These are phyloP conservation scores for Agastache rugosa DNA, from an alignment of 257 asterid species.

Conservation along the genomic window DNA sequence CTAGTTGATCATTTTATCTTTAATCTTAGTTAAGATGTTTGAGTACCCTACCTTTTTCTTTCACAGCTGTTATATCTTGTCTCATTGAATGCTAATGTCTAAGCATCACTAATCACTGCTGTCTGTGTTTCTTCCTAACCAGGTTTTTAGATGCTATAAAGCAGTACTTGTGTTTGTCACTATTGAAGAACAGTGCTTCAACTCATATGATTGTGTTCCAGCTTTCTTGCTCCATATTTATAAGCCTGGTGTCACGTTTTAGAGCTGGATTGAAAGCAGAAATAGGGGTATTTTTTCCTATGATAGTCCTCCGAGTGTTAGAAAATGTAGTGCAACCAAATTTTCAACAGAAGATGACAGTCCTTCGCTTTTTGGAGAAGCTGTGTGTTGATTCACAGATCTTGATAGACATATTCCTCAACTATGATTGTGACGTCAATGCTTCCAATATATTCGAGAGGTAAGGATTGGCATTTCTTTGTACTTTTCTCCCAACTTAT, in stretches of 20 bases:
- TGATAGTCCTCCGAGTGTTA: slow-evolving; percentile 92
- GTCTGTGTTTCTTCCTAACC: slow-evolving; percentile 43
- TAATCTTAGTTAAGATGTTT: slow-evolving; percentile 4
- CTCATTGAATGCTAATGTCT: slow-evolving; percentile 25
- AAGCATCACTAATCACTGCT: slow-evolving; percentile 28
- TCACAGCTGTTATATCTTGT: neutral
- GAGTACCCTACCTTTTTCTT: slow-evolving; percentile 9
- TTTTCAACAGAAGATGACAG: slow-evolving; percentile 98
- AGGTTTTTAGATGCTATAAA: slow-evolving; percentile 97
- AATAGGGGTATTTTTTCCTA: slow-evolving; percentile 97
- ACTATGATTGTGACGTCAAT: slow-evolving; percentile 98
- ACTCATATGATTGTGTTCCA: slow-evolving; percentile 93
- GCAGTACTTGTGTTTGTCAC: slow-evolving; percentile 93
- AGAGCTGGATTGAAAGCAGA: slow-evolving; percentile 98
- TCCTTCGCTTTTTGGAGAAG: slow-evolving; percentile 93
- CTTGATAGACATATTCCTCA: slow-evolving; percentile 95
- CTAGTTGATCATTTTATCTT: slow-evolving; percentile 13
- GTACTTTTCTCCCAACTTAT: slow-evolving; percentile 26
- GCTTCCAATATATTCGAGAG: slow-evolving; percentile 99
- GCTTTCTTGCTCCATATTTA: slow-evolving; percentile 98
- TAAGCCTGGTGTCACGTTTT: slow-evolving; percentile 92
- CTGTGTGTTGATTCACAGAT: slow-evolving; percentile 92
- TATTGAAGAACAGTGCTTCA: slow-evolving; percentile 96
- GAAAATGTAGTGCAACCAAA: slow-evolving; percentile 97
- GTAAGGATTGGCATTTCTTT: slow-evolving; percentile 48